Conservation (phyloP, 306 rosid genomes). For the Mimosa pudica region DNA sequence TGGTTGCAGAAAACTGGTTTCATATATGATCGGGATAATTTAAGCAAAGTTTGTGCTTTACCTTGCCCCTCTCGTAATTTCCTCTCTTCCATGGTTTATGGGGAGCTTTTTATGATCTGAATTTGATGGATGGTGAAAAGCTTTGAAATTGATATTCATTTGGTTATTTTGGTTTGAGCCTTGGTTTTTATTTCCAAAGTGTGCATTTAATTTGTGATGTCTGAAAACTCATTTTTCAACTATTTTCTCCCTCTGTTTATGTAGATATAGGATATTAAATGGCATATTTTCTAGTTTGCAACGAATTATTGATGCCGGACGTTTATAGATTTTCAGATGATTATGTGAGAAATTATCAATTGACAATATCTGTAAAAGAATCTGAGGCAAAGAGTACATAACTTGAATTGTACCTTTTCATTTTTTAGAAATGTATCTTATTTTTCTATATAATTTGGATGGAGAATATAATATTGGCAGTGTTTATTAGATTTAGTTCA, state of each 20-base stretch:
- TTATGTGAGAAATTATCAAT: slow-evolving; percentile 11
- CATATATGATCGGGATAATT: slow-evolving; percentile 67
- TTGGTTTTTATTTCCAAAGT: not conserved
- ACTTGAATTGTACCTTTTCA: slow-evolving; percentile 6
- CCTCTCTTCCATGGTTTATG: slow-evolving; percentile 32
- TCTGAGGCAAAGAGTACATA: slow-evolving; percentile 8
- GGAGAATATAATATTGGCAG: slow-evolving; percentile 2
- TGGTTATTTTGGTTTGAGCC: not conserved
- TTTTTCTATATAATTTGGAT: slow-evolving; percentile 23
- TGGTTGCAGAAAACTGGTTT: slow-evolving; percentile 80
- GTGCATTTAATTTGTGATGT: not conserved
- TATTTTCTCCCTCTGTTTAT: slow-evolving; percentile 2
- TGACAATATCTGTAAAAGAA: slow-evolving; percentile 17
- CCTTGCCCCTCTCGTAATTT: slow-evolving; percentile 40
- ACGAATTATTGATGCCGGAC: not conserved
- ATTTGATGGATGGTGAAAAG: not conserved
- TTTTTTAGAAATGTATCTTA: not conserved
- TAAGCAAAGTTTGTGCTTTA: slow-evolving; percentile 43
- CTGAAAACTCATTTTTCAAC: not conserved
- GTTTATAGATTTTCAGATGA: slow-evolving; percentile 27
- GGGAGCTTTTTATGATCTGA: not conserved
- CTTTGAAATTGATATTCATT: not conserved
- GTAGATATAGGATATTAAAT: not conserved
- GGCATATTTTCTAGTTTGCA: not conserved
- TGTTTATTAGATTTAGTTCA: not conserved